A percentile compares a stretch with the other conserved stretches of the same genome.
These are phyloP conservation scores for Oryza officinalis DNA, from an alignment of 176 grass and related monocot genomes.

Conservation along the genomic window DNA sequence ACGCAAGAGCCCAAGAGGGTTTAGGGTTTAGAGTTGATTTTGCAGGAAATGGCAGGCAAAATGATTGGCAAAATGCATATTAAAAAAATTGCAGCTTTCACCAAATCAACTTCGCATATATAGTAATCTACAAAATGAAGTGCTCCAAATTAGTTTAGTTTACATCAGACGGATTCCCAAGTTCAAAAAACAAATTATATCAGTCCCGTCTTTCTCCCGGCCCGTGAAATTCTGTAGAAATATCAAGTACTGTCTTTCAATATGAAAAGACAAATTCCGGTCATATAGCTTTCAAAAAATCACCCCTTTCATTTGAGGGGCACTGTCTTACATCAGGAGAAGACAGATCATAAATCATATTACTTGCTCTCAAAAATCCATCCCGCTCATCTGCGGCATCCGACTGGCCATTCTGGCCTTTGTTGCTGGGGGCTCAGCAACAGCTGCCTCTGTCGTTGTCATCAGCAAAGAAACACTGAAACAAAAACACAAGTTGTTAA, in stretches of 20 bases:
- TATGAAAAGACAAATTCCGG: too few species aligned
- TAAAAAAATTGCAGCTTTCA: neutral
- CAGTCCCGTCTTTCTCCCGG: too few species aligned
- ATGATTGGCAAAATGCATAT: neutral
- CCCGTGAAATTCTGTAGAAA: too few species aligned
- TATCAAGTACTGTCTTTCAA: too few species aligned
- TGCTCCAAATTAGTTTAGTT: neutral
- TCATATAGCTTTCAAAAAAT: too few species aligned
- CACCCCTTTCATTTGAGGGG: conserved; percentile 54
- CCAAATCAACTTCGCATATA: neutral
- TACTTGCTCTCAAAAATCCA: conserved; percentile 47
- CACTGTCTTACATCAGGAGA: neutral
- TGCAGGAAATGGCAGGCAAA: neutral
- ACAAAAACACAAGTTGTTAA: conserved; percentile 7
- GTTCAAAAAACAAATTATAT: too few species aligned
- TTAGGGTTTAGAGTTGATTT: too few species aligned
- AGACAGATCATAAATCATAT: neutral
- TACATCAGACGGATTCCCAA: neutral
- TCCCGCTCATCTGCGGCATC: conserved; percentile 67
- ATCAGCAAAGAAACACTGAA: conserved; percentile 85
- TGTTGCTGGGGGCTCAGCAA: conserved; percentile 61
- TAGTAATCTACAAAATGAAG: neutral
- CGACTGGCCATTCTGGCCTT: conserved; percentile 56
- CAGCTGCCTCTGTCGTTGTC: conserved; percentile 73
- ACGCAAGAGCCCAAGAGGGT: too few species aligned